Evolutionary conservation across 2,329 filamentous ascomycete genomes (phyloP), one percentile per base, ranked within the genome.

Genomic region (Pseudogymnoascus sp.): DNA sequence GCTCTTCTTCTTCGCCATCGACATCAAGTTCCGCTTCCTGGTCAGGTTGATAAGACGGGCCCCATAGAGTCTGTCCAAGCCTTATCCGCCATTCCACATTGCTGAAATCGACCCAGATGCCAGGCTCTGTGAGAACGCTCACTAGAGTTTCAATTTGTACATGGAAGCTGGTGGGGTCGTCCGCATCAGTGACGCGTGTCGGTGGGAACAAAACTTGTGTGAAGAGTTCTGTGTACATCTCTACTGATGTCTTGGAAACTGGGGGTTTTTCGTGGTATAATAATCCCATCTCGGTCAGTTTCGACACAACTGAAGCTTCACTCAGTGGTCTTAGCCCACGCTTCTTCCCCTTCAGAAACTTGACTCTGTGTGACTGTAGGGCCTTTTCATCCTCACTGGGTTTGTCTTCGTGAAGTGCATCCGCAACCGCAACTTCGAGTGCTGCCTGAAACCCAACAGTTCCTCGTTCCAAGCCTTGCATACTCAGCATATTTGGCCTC

Each of bases 71-170:
- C 73, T 90, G 88, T 6, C 89, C 89, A 1, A 91, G 78, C 11
- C 87, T 81, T 64, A 91, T 88, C 38, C 89, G 82, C 88, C 88
- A 91, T 71, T 91, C 88, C 6, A 91, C 85, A 33, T 86, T 81
- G 19, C 87, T 88, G 67, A 91, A 89, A 73, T 91, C 88, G 61
- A 89, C 82, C 89, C 89, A 91, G 53, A 89, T 82, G 63, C 88
- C 87, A 62, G 85, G 81, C 6, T 84, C 77, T 0, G 82, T 83
- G 50, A 91, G 79, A 8, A 88, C 82, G 70, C 85, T 85, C 53
- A 91, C 80, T 16, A 91, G 75, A 3, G 85, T 83, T 67, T 87
- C 80, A 63, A 91, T 90, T 71, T 91, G 89, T 37, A 89, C 85
- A 46, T 86, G 81, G 19, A 91, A 76, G 62, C 87, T 84, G 69